Percentiles rank a stretch among this genome's conserved stretches.
Conservation (phyloP, 352 stramenopile genomes). For the Aphanomyces cochlioides region DNA sequence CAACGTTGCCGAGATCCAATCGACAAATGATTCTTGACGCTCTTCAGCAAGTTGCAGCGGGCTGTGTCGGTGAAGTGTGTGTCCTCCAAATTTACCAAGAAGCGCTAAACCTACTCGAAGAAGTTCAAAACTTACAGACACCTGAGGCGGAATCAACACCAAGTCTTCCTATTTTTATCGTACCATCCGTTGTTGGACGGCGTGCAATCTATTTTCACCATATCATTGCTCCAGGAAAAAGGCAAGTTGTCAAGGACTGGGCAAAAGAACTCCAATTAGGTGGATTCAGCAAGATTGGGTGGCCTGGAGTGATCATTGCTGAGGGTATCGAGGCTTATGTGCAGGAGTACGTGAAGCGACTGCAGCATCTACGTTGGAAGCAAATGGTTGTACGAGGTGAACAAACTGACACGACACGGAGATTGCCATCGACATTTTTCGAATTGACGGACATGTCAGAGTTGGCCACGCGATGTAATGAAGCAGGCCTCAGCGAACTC, state of each 20-base stretch:
- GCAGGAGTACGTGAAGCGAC: conserved; percentile 63
- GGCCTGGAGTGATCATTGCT: conserved; percentile 72
- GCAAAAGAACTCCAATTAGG: conserved; percentile 59
- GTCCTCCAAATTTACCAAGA: conserved; percentile 61
- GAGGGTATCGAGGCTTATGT: conserved; percentile 52
- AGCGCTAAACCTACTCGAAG: conserved; percentile 50
- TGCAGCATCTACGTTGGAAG: conserved; percentile 77
- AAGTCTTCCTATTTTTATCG: neutral
- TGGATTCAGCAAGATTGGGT: conserved; percentile 78
- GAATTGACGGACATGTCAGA: conserved; percentile 69
- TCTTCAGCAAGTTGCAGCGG: conserved; percentile 37
- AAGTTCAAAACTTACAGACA: conserved; percentile 28
- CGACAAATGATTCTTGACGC: conserved; percentile 45
- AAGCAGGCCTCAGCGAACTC: conserved; percentile 51
- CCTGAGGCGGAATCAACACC: neutral
- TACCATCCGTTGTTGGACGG: conserved; percentile 42
- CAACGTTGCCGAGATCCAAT: conserved; percentile 40
- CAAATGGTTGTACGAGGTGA: conserved; percentile 77
- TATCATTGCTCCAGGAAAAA: conserved; percentile 72
- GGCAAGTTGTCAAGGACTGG: conserved; percentile 66
- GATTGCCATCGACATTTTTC: conserved; percentile 44
- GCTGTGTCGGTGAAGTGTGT: conserved; percentile 44
- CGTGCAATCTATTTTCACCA: conserved; percentile 83
- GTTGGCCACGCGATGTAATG: conserved; percentile 48
- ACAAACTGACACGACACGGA: conserved; percentile 45